Percentiles rank a stretch among this genome's conserved stretches.
Evolutionary conservation across 176 grass and related monocot genomes (phyloP).

Genomic region (Hordeum vulgare): DNA sequence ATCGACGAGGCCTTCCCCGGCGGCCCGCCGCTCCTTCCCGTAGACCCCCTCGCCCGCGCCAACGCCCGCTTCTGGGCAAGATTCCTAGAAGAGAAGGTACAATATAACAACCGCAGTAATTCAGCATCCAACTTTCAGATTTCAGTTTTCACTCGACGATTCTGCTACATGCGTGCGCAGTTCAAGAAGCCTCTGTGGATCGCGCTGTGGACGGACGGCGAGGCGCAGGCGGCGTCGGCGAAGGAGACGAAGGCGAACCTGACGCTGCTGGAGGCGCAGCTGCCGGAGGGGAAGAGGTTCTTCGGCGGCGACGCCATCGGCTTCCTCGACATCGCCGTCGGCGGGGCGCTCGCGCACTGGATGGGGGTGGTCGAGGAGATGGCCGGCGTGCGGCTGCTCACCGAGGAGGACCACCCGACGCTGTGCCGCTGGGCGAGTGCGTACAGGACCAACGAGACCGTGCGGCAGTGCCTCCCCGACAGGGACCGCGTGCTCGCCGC

Average conservation of each 20-base stretch:
- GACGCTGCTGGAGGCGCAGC: background rate
- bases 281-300: background rate
- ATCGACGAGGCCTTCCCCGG: conserved; percentile 34
- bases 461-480: background rate
- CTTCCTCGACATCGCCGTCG: background rate
- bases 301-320: conserved; percentile 6
- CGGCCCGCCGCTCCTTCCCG: background rate
- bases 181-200: background rate
- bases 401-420: background rate
- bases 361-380: background rate
- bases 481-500: background rate
- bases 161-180: background rate
- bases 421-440: background rate
- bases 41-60: background rate
- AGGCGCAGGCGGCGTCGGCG: background rate
- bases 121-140: background rate
- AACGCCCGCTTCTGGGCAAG: conserved; percentile 17
- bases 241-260: background rate
- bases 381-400: background rate
- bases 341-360: background rate
- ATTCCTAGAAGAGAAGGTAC: conserved; percentile 28
- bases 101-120: no score
- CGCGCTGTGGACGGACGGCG: background rate
- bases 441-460: background rate
- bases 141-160: background rate